Evolutionary conservation across 2,329 filamentous ascomycete species (phyloP).

Genomic region (Colletotrichum sp.): DNA sequence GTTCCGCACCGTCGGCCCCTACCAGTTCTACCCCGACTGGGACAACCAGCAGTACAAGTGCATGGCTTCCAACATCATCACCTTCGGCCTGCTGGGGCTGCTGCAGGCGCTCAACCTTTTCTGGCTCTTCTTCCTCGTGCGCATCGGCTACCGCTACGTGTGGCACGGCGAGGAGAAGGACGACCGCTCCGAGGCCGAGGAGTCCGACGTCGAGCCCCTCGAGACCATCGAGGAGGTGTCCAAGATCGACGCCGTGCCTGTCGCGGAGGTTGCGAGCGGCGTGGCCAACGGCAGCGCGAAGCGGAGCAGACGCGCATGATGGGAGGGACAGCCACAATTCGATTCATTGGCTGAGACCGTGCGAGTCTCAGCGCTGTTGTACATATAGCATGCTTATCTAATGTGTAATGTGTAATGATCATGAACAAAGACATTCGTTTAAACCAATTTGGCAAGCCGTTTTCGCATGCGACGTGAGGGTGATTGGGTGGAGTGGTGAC

Average conservation of each 20-base stretch:
- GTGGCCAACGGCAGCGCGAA: conserved; percentile 2
- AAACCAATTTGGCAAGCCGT: neutral
- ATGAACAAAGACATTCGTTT: conserved; percentile 4
- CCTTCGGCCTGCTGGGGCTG: conserved; percentile 53
- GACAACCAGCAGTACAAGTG: conserved; percentile 66
- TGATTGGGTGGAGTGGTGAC: neutral
- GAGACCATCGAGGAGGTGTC: conserved; percentile 17
- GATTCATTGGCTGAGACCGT: neutral
- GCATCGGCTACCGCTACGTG: conserved; percentile 60
- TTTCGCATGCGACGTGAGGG: neutral
- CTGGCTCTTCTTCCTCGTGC: conserved; percentile 64
- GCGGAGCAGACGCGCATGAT: conserved; percentile 7
- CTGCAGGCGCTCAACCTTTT: conserved; percentile 66
- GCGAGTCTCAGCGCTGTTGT: neutral
- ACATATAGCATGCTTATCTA: conserved; percentile 3
- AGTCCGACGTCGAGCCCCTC: conserved; percentile 45
- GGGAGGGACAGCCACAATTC: neutral
- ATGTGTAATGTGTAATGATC: conserved; percentile 12
- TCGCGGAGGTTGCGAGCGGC: neutral
- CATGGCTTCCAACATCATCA: conserved; percentile 56
- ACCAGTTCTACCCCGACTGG: conserved; percentile 58
- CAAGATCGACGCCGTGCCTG: neutral
- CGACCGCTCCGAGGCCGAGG: conserved; percentile 62
- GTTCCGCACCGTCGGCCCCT: conserved; percentile 62
- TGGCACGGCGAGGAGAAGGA: conserved; percentile 55